Evolutionary conservation across 1,284 basidiomycete species (phyloP).

Genomic region (Phylloporus sp.): DNA sequence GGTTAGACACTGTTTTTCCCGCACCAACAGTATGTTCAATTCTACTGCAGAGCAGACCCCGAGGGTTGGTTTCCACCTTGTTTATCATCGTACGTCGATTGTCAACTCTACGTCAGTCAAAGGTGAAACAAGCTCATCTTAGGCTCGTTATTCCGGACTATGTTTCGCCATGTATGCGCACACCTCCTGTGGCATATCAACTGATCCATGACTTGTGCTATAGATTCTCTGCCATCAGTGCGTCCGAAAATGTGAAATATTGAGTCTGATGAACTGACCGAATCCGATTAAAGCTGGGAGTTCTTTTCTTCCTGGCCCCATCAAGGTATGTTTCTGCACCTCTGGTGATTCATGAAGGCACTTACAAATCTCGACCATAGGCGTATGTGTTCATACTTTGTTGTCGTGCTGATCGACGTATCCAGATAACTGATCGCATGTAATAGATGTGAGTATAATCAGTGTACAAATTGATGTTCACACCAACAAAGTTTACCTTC

Average conservation of each 20-base stretch:
- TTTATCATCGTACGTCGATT: background rate
- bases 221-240: background rate
- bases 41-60: background rate
- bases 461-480: background rate
- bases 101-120: background rate
- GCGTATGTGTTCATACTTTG: background rate
- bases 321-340: background rate
- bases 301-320: background rate
- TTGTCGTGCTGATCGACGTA: background rate
- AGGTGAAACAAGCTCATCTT: background rate
- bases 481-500: background rate
- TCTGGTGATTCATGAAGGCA: background rate
- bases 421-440: background rate
- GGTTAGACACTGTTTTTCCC: background rate
- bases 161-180: background rate
- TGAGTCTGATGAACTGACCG: background rate
- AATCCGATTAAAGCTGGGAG: background rate
- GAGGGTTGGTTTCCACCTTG: slow-evolving; percentile 1
- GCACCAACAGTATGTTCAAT: background rate
- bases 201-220: background rate
- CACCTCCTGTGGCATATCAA: background rate
- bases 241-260: background rate
- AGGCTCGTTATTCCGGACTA: slow-evolving; percentile 1
- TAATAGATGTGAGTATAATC: background rate
- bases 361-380: background rate